A percentile compares a stretch with the other conserved stretches of the same genome.
Evolutionary conservation across 345 rosid species (phyloP).

Genomic region (Barbarea vulgaris): DNA sequence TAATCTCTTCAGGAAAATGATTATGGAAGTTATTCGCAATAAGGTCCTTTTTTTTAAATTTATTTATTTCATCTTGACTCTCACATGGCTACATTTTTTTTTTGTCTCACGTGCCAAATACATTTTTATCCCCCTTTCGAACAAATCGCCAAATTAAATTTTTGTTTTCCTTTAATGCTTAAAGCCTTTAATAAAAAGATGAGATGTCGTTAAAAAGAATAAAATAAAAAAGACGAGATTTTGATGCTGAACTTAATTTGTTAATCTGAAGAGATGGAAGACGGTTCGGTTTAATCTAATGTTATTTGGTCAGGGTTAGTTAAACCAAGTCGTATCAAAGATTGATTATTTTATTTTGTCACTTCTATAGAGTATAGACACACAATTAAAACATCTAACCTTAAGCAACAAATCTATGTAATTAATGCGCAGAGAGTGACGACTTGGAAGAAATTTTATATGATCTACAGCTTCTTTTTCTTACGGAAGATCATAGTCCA

Average conservation of each 20-base stretch:
- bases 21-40: conserved; percentile 48
- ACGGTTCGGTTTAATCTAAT: neutral
- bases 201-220: neutral
- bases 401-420: neutral
- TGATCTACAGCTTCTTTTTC: conserved; percentile 39
- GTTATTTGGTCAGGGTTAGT: neutral
- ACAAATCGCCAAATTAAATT: neutral
- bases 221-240: neutral
- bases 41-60: conserved; percentile 40
- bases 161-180: neutral
- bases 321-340: neutral
- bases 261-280: neutral
- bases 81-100: neutral
- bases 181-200: neutral
- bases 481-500: conserved; percentile 41
- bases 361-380: neutral
- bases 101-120: neutral
- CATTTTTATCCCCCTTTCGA: neutral
- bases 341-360: neutral
- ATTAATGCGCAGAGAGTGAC: conserved; percentile 34
- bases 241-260: neutral
- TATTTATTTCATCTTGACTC: neutral
- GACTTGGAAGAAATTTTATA: conserved; percentile 37
- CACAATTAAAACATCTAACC: neutral
- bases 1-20: conserved; percentile 62